These are phyloP conservation scores for Chlorella sp. DNA, from an alignment of 139 green algal species.

Conservation along the genomic window DNA sequence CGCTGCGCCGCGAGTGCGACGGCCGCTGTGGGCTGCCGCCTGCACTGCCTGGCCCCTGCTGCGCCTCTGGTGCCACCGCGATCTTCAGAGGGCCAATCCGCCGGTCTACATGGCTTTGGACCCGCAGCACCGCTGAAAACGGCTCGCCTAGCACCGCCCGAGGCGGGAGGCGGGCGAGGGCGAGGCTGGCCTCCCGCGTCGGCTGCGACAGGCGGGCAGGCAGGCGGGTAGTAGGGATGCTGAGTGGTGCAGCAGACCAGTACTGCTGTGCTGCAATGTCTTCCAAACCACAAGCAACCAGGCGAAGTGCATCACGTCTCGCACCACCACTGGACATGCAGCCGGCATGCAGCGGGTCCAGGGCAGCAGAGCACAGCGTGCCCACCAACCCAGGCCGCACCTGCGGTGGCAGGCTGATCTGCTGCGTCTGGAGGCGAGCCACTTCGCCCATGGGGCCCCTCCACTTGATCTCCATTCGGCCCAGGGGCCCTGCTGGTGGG, in stretches of 20 bases:
- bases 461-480: conserved; percentile 70
- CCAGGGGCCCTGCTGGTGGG: conserved; percentile 31
- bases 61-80: background rate
- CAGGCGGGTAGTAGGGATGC: background rate
- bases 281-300: background rate
- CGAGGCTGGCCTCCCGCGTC: background rate
- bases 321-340: background rate
- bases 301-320: background rate
- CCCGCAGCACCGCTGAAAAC: background rate
- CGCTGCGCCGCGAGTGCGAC: background rate
- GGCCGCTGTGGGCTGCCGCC: background rate
- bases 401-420: conserved; percentile 41
- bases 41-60: background rate
- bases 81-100: conserved; percentile 15
- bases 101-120: background rate
- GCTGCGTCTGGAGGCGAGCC: conserved; percentile 69
- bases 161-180: background rate
- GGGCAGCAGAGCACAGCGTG: background rate
- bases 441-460: conserved; percentile 55
- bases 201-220: background rate
- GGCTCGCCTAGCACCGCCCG: background rate
- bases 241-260: too few relatives aligned
- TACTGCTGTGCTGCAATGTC: background rate
- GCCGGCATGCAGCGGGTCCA: too few relatives aligned
- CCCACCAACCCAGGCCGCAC: background rate